phyloP scores from a whole-genome alignment of 2,329 filamentous ascomycete genomes.

The Phyllosticta citriasiana region DNA sequence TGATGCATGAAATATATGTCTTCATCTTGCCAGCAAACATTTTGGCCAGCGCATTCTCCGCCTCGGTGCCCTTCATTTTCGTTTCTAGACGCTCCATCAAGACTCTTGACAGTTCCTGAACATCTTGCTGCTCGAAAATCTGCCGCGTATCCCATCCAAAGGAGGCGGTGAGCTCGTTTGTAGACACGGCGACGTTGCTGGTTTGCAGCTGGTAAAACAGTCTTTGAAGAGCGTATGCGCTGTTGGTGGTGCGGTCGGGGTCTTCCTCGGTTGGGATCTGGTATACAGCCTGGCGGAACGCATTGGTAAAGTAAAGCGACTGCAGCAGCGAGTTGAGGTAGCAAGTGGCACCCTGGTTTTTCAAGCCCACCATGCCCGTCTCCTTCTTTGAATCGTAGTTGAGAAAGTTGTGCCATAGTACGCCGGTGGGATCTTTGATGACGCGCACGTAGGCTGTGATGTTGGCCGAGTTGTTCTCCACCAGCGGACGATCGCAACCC shows the following conservation, averaged over 20 bases:
- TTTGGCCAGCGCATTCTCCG: constrained; percentile 76
- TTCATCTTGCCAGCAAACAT: constrained; percentile 98
- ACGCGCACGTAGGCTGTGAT: constrained; percentile 76
- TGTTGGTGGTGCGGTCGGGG: constrained; percentile 63
- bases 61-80: constrained; percentile 93
- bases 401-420: constrained; percentile 81
- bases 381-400: constrained; percentile 97
- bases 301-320: constrained; percentile 52
- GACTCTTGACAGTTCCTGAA: constrained; percentile 91
- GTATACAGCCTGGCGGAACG: constrained; percentile 95
- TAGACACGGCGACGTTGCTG: constrained; percentile 71
- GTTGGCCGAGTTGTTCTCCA: constrained; percentile 67
- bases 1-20: constrained; percentile 97
- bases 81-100: constrained; percentile 96
- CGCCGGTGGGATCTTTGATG: constrained; percentile 78
- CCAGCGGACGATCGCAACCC: constrained; percentile 55
- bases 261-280: constrained; percentile 89
- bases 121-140: constrained; percentile 97
- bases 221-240: constrained; percentile 85
- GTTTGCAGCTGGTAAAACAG: constrained; percentile 94
- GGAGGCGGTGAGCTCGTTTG: constrained; percentile 86
- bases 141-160: constrained; percentile 98
- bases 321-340: constrained; percentile 42
- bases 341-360: constrained; percentile 79
- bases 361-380: constrained; percentile 91